Conservation (phyloP, 2,329 filamentous ascomycete species). For the Cadophora malorum region DNA sequence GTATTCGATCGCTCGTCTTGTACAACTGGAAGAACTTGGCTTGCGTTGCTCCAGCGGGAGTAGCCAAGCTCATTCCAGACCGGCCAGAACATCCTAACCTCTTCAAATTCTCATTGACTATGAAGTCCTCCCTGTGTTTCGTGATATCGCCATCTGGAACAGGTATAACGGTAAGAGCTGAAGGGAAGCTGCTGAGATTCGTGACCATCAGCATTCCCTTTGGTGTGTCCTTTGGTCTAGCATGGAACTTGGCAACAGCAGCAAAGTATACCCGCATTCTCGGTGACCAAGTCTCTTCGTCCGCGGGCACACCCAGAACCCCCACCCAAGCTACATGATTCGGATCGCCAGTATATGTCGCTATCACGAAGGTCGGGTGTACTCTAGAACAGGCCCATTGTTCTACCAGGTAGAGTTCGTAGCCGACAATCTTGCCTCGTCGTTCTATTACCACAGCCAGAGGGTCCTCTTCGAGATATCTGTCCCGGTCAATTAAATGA, state of each 20-base stretch:
- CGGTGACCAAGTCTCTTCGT: conserved; percentile 81
- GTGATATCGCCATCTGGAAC: conserved; percentile 86
- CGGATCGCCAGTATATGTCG: conserved; percentile 88
- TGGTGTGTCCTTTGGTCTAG: conserved; percentile 79
- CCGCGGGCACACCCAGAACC: conserved; percentile 80
- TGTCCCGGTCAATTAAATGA: conserved; percentile 39
- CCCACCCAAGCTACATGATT: conserved; percentile 79
- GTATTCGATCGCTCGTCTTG: conserved; percentile 81
- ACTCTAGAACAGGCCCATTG: conserved; percentile 96
- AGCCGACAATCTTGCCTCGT: conserved; percentile 74
- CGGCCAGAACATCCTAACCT: conserved; percentile 90
- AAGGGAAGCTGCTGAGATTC: conserved; percentile 90
- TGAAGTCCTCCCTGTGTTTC: conserved; percentile 81
- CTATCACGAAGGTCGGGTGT: conserved; percentile 90
- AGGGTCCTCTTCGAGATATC: conserved; percentile 85
- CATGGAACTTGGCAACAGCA: conserved; percentile 84
- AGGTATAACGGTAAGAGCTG: conserved; percentile 87
- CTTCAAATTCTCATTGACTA: conserved; percentile 95
- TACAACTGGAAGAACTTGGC: conserved; percentile 94
- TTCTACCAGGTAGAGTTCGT: conserved; percentile 93
- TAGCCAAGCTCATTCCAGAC: conserved; percentile 80
- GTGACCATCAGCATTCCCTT: conserved; percentile 91
- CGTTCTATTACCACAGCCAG: conserved; percentile 77
- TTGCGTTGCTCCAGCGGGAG: conserved; percentile 80
- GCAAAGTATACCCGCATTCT: conserved; percentile 84